These are phyloP conservation scores for Boechera retrofracta DNA, from an alignment of 345 rosid genomes.

Conservation along the genomic window DNA sequence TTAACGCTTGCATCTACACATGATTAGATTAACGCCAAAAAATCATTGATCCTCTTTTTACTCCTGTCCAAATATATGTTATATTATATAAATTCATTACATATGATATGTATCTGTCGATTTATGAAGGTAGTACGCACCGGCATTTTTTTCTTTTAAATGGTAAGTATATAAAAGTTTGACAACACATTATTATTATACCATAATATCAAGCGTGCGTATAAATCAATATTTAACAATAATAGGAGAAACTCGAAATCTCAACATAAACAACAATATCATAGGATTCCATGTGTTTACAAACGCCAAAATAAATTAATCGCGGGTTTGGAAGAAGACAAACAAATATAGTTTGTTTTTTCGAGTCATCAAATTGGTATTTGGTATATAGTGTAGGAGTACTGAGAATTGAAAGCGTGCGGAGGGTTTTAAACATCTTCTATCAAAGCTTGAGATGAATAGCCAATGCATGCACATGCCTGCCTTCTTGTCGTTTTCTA, in stretches of 20 bases:
- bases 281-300: constrained; percentile 35
- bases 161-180: background rate
- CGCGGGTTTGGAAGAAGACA: constrained; percentile 17
- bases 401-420: constrained; percentile 24
- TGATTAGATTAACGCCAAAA: constrained; percentile 6
- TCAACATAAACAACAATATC: background rate
- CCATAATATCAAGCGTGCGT: background rate
- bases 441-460: background rate
- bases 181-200: background rate
- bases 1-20: background rate
- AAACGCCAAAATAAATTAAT: constrained; percentile 29
- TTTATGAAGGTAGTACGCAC: background rate
- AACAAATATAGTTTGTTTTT: constrained; percentile 4
- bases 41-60: background rate
- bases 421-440: background rate
- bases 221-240: background rate
- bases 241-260: constrained; percentile 13
- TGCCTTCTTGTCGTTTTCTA: constrained; percentile 16
- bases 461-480: constrained; percentile 38
- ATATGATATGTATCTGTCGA: background rate
- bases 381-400: constrained; percentile 17
- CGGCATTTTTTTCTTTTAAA: background rate
- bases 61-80: background rate
- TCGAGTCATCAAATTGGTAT: constrained; percentile 15
- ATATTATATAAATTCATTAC: background rate